phyloP scores from a whole-genome alignment of 2,329 filamentous ascomycete genomes.

The Rhexocercosporidium sp. region DNA sequence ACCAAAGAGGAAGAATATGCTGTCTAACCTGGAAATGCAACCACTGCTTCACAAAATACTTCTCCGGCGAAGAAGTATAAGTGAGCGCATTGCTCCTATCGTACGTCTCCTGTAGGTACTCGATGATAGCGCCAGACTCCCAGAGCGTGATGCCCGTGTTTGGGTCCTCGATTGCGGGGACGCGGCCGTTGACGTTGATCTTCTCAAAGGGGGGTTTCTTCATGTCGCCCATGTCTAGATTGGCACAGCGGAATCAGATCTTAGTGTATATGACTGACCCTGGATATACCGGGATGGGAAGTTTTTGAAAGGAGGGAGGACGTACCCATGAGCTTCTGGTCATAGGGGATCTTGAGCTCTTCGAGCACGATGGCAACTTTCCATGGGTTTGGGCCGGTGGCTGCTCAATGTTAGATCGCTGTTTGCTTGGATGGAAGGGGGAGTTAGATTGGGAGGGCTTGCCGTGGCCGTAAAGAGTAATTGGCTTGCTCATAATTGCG shows the following conservation, averaged over 20 bases:
- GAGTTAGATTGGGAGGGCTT: no score
- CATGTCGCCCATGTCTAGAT: constrained; percentile 44
- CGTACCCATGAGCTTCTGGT: constrained; percentile 40
- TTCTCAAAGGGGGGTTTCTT: constrained; percentile 47
- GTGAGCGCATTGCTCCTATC: constrained; percentile 46
- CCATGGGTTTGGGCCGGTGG: constrained; percentile 28
- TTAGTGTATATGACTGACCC: no score
- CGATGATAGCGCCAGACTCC: constrained; percentile 53
- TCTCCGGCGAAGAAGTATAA: constrained; percentile 41
- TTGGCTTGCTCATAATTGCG: constrained; percentile 20
- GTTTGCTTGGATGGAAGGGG: no score
- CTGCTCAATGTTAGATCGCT: neutral
- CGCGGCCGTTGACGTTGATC: constrained; percentile 40
- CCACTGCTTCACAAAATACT: constrained; percentile 45
- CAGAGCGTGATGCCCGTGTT: constrained; percentile 50
- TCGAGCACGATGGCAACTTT: constrained; percentile 53
- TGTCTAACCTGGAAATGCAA: constrained; percentile 45
- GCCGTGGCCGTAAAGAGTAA: constrained; percentile 19
- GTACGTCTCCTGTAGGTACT: constrained; percentile 47
- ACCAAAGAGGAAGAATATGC: no score
- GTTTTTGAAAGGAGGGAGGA: neutral
- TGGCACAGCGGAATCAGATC: no score
- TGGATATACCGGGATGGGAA: no score
- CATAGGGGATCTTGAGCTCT: constrained; percentile 50
- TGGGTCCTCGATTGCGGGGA: constrained; percentile 45